Percentiles rank a stretch among this genome's conserved stretches.
phyloP scores from a whole-genome alignment of 257 asterid species.

The Linaria vulgaris region DNA sequence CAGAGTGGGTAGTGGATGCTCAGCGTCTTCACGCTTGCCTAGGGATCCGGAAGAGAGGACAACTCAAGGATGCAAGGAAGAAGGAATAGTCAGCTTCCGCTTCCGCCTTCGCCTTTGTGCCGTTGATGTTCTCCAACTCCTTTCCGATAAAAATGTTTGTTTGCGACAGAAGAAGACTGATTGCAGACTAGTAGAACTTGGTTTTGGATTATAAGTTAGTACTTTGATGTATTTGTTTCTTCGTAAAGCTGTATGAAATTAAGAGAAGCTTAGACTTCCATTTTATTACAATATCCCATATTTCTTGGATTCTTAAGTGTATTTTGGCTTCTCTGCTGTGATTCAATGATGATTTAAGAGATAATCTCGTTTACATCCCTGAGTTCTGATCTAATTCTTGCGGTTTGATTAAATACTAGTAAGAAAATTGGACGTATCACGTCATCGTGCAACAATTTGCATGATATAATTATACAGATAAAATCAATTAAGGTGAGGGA shows the following conservation, averaged over 20 bases:
- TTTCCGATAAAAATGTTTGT: neutral
- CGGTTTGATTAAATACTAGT: too few species aligned
- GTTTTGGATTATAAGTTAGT: neutral
- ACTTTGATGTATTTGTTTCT: neutral
- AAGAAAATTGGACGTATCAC: too few species aligned
- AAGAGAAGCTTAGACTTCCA: neutral
- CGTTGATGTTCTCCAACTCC: too few species aligned
- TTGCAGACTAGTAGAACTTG: neutral
- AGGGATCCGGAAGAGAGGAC: slow-evolving; percentile 71
- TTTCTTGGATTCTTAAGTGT: neutral
- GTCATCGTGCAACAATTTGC: too few species aligned
- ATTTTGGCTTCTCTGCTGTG: slow-evolving; percentile 9
- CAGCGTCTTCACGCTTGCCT: slow-evolving; percentile 77
- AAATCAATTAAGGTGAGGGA: too few species aligned
- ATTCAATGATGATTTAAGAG: neutral
- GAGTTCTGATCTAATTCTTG: too few species aligned
- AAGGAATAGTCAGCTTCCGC: slow-evolving; percentile 40
- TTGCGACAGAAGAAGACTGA: neutral
- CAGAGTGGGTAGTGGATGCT: slow-evolving; percentile 61
- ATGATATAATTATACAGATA: too few species aligned
- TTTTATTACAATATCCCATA: neutral
- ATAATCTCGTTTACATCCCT: too few species aligned
- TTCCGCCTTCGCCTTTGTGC: neutral
- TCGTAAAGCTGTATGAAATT: neutral
- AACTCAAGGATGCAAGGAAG: slow-evolving; percentile 69